Evolutionary conservation across 2,329 filamentous ascomycete species (phyloP).

Genomic region (Calonectria ilicicola): DNA sequence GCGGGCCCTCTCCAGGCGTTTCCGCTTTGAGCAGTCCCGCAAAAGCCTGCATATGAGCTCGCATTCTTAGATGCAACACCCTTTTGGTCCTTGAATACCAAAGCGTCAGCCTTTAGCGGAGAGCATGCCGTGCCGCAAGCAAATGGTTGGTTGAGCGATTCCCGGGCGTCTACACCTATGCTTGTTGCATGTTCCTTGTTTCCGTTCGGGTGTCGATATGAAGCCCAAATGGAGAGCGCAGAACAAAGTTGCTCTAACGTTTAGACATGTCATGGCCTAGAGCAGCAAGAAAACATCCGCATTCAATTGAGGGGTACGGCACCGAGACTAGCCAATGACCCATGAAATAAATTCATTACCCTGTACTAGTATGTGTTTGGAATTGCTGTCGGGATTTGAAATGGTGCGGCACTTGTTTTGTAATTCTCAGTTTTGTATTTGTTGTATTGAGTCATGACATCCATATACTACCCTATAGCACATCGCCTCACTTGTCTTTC

Average conservation of each 20-base stretch:
- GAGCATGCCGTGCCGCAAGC: not conserved
- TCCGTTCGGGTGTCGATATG: not conserved
- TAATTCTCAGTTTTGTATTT: not conserved
- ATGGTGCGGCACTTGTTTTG: not conserved
- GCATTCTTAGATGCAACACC: constrained; percentile 7
- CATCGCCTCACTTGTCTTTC: not conserved
- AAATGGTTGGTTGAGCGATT: not conserved
- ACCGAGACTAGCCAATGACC: not conserved
- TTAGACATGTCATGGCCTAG: not conserved
- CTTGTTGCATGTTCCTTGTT: not conserved
- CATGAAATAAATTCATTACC: not conserved
- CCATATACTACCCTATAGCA: not conserved
- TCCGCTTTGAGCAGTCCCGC: constrained; percentile 44
- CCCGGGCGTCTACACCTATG: not conserved
- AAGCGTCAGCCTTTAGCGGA: not conserved
- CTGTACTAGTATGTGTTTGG: not conserved
- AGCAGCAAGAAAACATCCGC: not conserved
- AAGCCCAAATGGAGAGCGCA: not conserved
- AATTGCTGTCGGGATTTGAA: not conserved
- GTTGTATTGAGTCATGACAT: not conserved
- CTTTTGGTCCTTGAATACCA: not conserved
- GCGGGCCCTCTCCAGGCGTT: constrained; percentile 23
- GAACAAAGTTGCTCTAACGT: not conserved
- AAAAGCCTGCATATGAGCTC: constrained; percentile 14
- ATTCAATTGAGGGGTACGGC: not conserved